Conservation (phyloP, 441 rosid genomes). For the Euphorbia corollata region DNA sequence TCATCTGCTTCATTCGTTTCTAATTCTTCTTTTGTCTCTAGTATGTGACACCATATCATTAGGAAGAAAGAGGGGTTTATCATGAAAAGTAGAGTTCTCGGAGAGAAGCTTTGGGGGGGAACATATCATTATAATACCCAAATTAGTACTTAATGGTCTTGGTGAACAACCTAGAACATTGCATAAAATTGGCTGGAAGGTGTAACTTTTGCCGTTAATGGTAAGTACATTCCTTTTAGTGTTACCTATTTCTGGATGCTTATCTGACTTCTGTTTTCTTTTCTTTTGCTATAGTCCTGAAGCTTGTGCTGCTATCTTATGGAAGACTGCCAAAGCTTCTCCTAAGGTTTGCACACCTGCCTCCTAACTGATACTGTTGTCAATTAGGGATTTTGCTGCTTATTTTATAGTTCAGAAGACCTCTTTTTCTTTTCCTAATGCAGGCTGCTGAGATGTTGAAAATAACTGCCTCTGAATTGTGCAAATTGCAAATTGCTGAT, state of each 20-base stretch:
- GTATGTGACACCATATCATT: not conserved
- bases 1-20: not conserved
- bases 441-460: conserved; percentile 91
- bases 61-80: not conserved
- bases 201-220: not conserved
- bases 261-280: not conserved
- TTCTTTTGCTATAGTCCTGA: conserved; percentile 55
- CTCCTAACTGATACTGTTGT: conserved; percentile 14
- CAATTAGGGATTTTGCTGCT: conserved; percentile 11
- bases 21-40: no score
- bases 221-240: not conserved
- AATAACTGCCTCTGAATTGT: conserved; percentile 66
- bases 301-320: conserved; percentile 94
- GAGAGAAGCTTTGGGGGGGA: not conserved
- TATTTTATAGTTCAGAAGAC: conserved; percentile 5
- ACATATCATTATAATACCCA: not conserved
- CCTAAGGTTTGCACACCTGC: conserved; percentile 56
- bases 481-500: conserved; percentile 68
- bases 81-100: not conserved
- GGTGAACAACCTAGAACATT: not conserved
- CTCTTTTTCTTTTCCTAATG: conserved; percentile 8
- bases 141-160: not conserved
- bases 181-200: not conserved
- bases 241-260: not conserved
- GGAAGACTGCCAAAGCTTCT: conserved; percentile 79